phyloP scores from a whole-genome alignment of 139 green algal genomes.

The Chlamydomonas applanata region DNA sequence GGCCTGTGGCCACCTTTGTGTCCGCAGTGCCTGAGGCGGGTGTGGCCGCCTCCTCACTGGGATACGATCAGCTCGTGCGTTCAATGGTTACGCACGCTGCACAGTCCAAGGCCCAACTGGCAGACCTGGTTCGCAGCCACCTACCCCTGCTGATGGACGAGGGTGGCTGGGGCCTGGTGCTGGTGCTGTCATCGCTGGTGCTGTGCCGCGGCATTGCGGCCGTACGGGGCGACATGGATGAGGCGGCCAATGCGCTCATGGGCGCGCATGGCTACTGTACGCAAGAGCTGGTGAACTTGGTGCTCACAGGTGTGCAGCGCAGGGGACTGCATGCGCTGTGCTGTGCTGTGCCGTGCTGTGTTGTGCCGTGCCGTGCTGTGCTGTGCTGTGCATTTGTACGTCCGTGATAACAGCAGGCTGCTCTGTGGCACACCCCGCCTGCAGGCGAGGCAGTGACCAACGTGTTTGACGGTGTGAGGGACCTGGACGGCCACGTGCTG shows the following conservation, averaged over 20 bases:
- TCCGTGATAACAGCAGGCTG: too few relatives aligned
- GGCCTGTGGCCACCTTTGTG: neutral
- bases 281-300: slow-evolving; percentile 66
- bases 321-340: neutral
- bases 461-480: slow-evolving; percentile 58
- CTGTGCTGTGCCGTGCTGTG: neutral
- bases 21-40: slow-evolving; percentile 10
- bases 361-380: neutral
- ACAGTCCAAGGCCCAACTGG: slow-evolving; percentile 13
- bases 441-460: slow-evolving; percentile 53
- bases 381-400: neutral
- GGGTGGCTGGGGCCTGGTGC: slow-evolving; percentile 57
- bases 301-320: slow-evolving; percentile 46
- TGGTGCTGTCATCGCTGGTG: slow-evolving; percentile 51
- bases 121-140: slow-evolving; percentile 16
- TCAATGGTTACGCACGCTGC: slow-evolving; percentile 9
- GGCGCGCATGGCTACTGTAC: slow-evolving; percentile 61
- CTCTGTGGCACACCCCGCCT: neutral
- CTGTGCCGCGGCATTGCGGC: slow-evolving; percentile 31
- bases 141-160: slow-evolving; percentile 27
- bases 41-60: neutral
- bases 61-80: slow-evolving; percentile 22
- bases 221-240: slow-evolving; percentile 60
- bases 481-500: slow-evolving; percentile 42
- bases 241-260: slow-evolving; percentile 41